Base-by-base conservation (phyloP, 1,284 basidiomycete genomes). In the Jaminaea rosea region DNA sequence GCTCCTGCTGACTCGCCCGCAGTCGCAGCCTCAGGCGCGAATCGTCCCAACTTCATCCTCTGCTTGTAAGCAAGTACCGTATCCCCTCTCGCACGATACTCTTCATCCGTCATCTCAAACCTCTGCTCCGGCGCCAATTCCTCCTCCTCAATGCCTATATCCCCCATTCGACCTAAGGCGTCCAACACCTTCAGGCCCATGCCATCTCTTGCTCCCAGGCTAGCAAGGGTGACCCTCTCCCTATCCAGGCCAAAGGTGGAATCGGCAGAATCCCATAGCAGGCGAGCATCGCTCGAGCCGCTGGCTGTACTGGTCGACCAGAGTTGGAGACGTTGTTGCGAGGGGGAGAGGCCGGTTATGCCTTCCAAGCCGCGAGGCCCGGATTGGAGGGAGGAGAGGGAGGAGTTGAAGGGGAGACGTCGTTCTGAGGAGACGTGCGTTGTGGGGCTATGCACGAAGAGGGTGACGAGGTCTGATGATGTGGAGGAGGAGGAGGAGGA, bases 41-140 rank as follows among this genome's bases (percentile, higher is more conserved):
- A 98, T 10, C 91, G 83, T 1, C 93, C 93, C 26, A 98, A 81
- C 75, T 88, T 86, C 76, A 93, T 79, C 1, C 81, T 80, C 74
- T 91, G 85, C 67, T 97, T 91, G 78, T 88, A 96, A 1, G 87
- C 84, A 15, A 90, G 80, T 10, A 97, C 87, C 11, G 88, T 87
- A 71, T 96, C 93, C 89, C 79, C 77, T 61, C 90, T 77, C 67
- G 83, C 78, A 17, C 84, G 87, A 72, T 97, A 97, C 49, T 86
- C 88, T 23, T 82, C 83, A 10, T 84, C 80, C 9, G 83, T 85
- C 53, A 97, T 76, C 76, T 96, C 91, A 65, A 92, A 97, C 74
- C 96, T 96, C 32, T 94, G 83, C 1, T 94, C 90, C n/a, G n/a
- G n/a, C 3, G 23, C 19, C 74, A 86, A 82, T 42, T 50, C 48